Base-by-base conservation (phyloP, 306 rosid genomes). In the Pueraria montana region DNA sequence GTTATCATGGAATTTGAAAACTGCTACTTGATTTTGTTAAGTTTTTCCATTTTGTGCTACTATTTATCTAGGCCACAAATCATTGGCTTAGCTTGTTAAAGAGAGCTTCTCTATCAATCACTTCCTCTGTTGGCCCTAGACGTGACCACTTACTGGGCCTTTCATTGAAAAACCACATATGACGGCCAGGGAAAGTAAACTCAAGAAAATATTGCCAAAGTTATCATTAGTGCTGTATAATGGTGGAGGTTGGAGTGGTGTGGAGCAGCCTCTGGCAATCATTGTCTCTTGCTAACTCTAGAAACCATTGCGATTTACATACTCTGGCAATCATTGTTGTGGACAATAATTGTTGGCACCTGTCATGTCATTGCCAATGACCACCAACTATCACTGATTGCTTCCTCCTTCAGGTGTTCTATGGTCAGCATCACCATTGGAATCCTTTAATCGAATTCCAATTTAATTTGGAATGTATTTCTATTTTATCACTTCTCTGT, bases 71-170 rank as follows among this genome's bases (percentile, higher is more conserved):
- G 53, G 61, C 59, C n/a, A 9, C n/a, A 14, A 53, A 45, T 56
- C 24, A 23, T 52, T 71, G 73, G 69, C 56, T 72, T 42, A 40
- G 74, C 77, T 36, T 63, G 32, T 75, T 80, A 34, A 21, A 42
- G 66, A 72, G 74, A 80, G 56, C 26, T 14, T 45, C 4, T 77
- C 70, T 68, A 17, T 79, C 18, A 34, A 66, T 13, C 14, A 58
- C 71, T 59, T 50, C 12, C 50, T 36, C 72, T 3, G 6, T 69
- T 40, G 32, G 21, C 32, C 42, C 43, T 67, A 53, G 42, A 36
- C 27, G 43, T 52, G 18, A 77, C 18, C 14, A 30, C 64, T 18
- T 18, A 26, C 48, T 63, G 32, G 49, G 53, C 5, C 23, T 76
- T 76, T 42, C 42, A 59, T 42, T 58, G 58, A 59, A 59, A 74